These are phyloP conservation scores for Capsicum baccatum DNA, from an alignment of 257 asterid species.

Conservation along the genomic window DNA sequence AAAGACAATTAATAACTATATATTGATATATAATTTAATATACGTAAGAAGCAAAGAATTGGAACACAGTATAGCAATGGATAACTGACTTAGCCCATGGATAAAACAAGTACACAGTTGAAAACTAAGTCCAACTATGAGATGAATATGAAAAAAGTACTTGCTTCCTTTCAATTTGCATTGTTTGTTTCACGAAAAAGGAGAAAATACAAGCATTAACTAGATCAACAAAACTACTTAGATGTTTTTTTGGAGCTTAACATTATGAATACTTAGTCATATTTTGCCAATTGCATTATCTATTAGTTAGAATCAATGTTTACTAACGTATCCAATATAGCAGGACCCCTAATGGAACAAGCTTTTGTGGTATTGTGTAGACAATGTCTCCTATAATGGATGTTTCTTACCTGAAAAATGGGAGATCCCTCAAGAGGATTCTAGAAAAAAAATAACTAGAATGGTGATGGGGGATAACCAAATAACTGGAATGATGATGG, in stretches of 20 bases:
- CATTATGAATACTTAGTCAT: background rate
- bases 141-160: too few relatives aligned
- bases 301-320: constrained; percentile 20
- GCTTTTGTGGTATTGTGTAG: constrained; percentile 88
- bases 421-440: constrained; percentile 37
- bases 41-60: too few relatives aligned
- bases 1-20: too few relatives aligned
- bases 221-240: too few relatives aligned
- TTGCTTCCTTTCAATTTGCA: too few relatives aligned
- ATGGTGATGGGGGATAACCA: constrained; percentile 7
- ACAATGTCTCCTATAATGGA: constrained; percentile 75
- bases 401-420: constrained; percentile 77
- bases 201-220: too few relatives aligned
- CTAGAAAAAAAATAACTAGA: constrained; percentile 14
- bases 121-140: too few relatives aligned
- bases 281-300: background rate
- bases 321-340: constrained; percentile 35
- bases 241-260: background rate
- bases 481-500: constrained; percentile 15
- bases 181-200: too few relatives aligned
- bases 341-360: constrained; percentile 86
- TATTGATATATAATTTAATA: too few relatives aligned
- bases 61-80: too few relatives aligned
- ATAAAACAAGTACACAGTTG: too few relatives aligned
- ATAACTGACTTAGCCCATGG: too few relatives aligned